Base-by-base conservation (phyloP, 2,329 filamentous ascomycete genomes). In the Immersiporthe knoxdaviesiana region DNA sequence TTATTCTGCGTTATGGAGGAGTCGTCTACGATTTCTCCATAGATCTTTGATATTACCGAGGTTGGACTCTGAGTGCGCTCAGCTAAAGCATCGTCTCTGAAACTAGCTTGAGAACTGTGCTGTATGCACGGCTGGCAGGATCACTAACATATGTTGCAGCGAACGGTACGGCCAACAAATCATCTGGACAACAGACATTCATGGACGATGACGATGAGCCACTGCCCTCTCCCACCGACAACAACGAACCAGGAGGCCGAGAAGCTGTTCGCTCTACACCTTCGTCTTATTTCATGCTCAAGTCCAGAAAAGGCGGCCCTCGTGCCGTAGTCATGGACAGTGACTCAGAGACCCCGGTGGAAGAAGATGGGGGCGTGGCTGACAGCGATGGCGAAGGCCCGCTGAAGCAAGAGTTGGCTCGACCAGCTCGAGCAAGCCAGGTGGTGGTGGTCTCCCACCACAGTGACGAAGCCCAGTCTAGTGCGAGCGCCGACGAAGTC, bases 331-430 rank as follows among this genome's bases (percentile, higher is more conserved):
- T 69, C 2, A 47, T 67, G 30, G 63, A 66, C 35, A 71, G 67
- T 30, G 70, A 71, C 44, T 67, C 70, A n/a, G 70, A 71, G 16
- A 69, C 61, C 8, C 61, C 70, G n/a, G 70, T 63, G 3, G 70
- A 71, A 41, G 70, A 69, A 24, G 67, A 65, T 18, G 64, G 50
- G 1, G 47, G 62, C 32, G 41, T 71, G 2, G 44, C 59, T 12
- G 67, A 67, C 58, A 69, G 61, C 7, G 67, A 71, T 27, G 67
- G 70, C 41, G 67, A 69, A 37, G 70, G 70, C 14, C 70, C 70
- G 24, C 64, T 32, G 5, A 67, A 39, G 47, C 70, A 56, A 47
- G 67, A 71, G 47, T 61, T 60, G 32, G 10, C 47, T 8, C 70
- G 67, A 16, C 62, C 47, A 27, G 47, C 35, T 11, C 67, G 41